These are phyloP conservation scores for Colletotrichum tropicicola DNA, from an alignment of 2,329 filamentous ascomycete species.

Conservation along the genomic window DNA sequence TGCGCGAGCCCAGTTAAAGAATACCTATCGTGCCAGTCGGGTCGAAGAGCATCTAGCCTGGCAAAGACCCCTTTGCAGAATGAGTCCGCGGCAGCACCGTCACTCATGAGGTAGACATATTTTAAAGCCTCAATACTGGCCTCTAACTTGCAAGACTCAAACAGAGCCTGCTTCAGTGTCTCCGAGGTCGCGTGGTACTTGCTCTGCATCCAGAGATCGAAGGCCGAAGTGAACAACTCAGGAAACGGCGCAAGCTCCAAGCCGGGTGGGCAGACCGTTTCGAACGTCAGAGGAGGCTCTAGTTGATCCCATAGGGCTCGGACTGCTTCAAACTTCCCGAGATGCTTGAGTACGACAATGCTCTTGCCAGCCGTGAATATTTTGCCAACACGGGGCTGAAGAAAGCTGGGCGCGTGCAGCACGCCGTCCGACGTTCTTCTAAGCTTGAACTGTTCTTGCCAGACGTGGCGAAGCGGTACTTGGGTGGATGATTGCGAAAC, in stretches of 20 bases:
- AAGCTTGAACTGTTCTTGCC: slow-evolving; percentile 79
- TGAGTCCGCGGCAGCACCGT: slow-evolving; percentile 72
- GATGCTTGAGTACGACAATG: slow-evolving; percentile 80
- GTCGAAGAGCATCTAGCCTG: slow-evolving; percentile 70
- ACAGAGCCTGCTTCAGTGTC: slow-evolving; percentile 72
- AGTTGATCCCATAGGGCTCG: slow-evolving; percentile 40
- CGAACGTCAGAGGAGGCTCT: slow-evolving; percentile 64
- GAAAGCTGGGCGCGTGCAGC: slow-evolving; percentile 77
- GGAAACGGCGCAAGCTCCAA: slow-evolving; percentile 72
- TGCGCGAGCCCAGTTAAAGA: slow-evolving; percentile 81
- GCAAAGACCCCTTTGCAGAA: slow-evolving; percentile 79
- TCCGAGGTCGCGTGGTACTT: slow-evolving; percentile 77
- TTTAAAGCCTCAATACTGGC: slow-evolving; percentile 73
- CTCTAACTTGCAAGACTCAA: slow-evolving; percentile 74
- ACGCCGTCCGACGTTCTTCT: slow-evolving; percentile 66
- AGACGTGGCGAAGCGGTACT: slow-evolving; percentile 72
- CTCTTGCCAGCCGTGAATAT: slow-evolving; percentile 92
- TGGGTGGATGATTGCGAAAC: slow-evolving; percentile 67
- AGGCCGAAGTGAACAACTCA: slow-evolving; percentile 75
- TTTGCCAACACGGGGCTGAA: slow-evolving; percentile 72
- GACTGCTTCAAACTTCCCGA: slow-evolving; percentile 62
- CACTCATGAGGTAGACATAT: slow-evolving; percentile 78
- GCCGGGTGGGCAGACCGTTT: slow-evolving; percentile 59
- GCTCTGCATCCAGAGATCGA: slow-evolving; percentile 79
- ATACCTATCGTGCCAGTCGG: slow-evolving; percentile 82